phyloP scores from a whole-genome alignment of 345 rosid species.

The Trapa incisa region DNA sequence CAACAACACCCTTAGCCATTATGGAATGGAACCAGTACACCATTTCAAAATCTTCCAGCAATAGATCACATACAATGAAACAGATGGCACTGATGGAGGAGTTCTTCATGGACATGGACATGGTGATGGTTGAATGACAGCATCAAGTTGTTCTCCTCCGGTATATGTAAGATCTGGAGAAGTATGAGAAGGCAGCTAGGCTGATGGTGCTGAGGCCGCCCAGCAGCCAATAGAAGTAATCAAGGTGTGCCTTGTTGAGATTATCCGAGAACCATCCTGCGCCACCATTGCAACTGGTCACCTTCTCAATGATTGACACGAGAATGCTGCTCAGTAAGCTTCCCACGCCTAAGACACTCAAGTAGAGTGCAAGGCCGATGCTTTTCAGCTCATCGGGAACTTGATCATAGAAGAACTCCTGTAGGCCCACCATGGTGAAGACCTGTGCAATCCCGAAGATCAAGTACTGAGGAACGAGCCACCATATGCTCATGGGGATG shows the following conservation, averaged over 20 bases:
- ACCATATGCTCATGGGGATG: constrained; percentile 22
- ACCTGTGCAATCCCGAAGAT: constrained; percentile 18
- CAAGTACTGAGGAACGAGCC: constrained; percentile 23
- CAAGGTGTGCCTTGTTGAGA: constrained; percentile 24
- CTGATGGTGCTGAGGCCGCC: constrained; percentile 13
- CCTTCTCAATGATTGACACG: constrained; percentile 10
- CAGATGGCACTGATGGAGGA: too few species aligned
- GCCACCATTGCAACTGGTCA: constrained; percentile 2
- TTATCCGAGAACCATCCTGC: constrained; percentile 20
- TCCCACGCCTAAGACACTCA: constrained; percentile 20
- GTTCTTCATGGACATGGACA: background rate
- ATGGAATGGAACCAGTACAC: too few species aligned
- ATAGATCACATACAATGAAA: too few species aligned
- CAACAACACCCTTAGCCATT: too few species aligned
- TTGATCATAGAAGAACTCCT: constrained; percentile 26
- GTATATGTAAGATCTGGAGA: constrained; percentile 17
- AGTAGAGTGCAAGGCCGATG: constrained; percentile 17
- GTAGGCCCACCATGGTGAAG: constrained; percentile 24
- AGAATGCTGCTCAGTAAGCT: constrained; percentile 19
- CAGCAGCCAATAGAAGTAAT: constrained; percentile 23
- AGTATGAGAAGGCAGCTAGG: constrained; percentile 11
- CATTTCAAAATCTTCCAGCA: too few species aligned
- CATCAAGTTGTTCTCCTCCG: constrained; percentile 8
- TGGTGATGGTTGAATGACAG: constrained; percentile 1
- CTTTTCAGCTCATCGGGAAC: constrained; percentile 21